These are phyloP conservation scores for Epichloe festucae DNA, from an alignment of 2,329 filamentous ascomycete species.

Conservation along the genomic window DNA sequence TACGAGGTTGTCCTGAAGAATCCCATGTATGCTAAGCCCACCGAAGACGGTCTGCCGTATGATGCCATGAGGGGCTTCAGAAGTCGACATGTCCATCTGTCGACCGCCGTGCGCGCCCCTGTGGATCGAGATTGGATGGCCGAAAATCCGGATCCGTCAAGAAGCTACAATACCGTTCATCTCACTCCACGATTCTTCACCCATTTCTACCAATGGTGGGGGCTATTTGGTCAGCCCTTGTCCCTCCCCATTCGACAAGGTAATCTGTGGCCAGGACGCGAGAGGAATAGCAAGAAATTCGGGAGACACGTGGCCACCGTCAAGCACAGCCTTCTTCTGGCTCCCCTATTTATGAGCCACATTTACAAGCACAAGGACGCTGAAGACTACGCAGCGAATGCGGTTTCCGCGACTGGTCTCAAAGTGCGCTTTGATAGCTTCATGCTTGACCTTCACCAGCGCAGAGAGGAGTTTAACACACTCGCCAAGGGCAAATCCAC, in stretches of 20 bases:
- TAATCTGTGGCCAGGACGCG: constrained; percentile 75
- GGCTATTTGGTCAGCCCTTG: constrained; percentile 87
- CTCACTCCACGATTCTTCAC: constrained; percentile 93
- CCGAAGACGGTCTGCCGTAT: constrained; percentile 46
- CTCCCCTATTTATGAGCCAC: constrained; percentile 87
- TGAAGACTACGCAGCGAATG: constrained; percentile 64
- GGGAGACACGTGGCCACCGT: constrained; percentile 94
- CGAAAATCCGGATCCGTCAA: constrained; percentile 59
- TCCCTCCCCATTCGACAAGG: constrained; percentile 91
- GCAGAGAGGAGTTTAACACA: constrained; percentile 82
- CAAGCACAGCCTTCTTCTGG: constrained; percentile 90
- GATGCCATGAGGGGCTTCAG: constrained; percentile 96
- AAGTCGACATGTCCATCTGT: constrained; percentile 92
- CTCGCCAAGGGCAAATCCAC: constrained; percentile 64
- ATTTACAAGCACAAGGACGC: constrained; percentile 98
- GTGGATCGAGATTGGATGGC: constrained; percentile 77
- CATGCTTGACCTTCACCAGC: constrained; percentile 90
- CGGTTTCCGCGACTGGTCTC: constrained; percentile 85
- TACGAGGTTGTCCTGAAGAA: constrained; percentile 83
- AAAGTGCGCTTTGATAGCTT: constrained; percentile 95
- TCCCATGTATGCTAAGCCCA: constrained; percentile 56
- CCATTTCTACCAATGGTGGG: constrained; percentile 98
- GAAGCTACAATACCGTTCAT: constrained; percentile 94
- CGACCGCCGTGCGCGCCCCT: constrained; percentile 79
- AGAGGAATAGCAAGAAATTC: constrained; percentile 98